These are phyloP conservation scores for Tuber umbilicatum DNA, from an alignment of 495 filamentous ascomycete genomes.

Conservation along the genomic window DNA sequence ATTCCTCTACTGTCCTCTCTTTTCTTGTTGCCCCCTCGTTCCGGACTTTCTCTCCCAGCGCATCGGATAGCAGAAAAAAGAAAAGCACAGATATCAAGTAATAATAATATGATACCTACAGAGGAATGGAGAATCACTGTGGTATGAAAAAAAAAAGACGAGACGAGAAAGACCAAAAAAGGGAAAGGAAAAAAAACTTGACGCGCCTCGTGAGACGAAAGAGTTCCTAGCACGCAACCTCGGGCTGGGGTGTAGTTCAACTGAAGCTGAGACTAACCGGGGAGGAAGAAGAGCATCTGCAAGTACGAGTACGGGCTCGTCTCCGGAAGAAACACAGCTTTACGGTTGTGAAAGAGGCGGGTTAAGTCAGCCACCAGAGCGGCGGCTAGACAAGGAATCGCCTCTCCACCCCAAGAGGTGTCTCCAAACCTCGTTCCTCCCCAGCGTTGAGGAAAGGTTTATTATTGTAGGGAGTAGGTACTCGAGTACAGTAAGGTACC, in stretches of 20 bases:
- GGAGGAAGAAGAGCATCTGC: not conserved
- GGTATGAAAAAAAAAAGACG: not conserved
- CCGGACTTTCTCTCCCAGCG: not conserved
- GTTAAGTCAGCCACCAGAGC: not conserved
- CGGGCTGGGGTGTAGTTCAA: not conserved
- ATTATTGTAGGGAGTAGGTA: not conserved
- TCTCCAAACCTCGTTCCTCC: not conserved
- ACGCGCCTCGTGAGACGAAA: not conserved
- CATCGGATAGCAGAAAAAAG: not conserved
- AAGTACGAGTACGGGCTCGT: not conserved
- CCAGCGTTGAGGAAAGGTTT: not conserved
- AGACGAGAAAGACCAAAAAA: not conserved
- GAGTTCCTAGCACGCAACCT: not conserved
- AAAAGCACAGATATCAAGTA: not conserved
- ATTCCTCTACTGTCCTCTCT: not conserved
- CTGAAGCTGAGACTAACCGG: not conserved
- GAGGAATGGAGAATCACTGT: not conserved
- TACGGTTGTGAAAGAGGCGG: not conserved
- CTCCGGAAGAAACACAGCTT: not conserved
- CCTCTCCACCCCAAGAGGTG: not conserved
- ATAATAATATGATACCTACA: not conserved
- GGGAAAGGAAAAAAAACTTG: not conserved
- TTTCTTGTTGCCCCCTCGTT: not conserved
- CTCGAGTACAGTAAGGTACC: too few relatives aligned
- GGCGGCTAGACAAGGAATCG: not conserved